Evolutionary conservation across 176 grass and related monocot genomes (phyloP).

Genomic region (Eremochloa ophiuroides): DNA sequence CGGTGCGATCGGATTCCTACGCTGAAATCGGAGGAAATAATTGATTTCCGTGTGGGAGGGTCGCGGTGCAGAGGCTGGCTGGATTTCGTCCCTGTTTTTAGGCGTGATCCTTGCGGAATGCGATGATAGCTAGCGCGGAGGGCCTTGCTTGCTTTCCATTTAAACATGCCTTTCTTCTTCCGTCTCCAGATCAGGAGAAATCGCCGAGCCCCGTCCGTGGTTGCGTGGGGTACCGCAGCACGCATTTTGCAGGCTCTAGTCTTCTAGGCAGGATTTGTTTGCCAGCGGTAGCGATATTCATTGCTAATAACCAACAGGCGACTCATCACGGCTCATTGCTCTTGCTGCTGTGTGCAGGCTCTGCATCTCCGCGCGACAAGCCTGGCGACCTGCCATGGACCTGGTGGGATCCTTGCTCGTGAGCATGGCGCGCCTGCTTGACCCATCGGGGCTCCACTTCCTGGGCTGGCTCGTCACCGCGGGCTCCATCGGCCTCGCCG

Average conservation of each 20-base stretch:
- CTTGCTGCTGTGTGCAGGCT: constrained; percentile 30
- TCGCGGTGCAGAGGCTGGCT: too few relatives aligned
- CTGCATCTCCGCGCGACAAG: neutral
- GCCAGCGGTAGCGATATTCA: neutral
- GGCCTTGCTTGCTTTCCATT: neutral
- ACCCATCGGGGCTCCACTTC: constrained; percentile 38
- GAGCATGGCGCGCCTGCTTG: constrained; percentile 33
- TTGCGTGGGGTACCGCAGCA: neutral
- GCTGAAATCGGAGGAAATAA: neutral
- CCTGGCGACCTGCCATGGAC: constrained; percentile 45
- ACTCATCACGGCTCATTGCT: constrained; percentile 1
- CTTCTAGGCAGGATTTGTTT: neutral
- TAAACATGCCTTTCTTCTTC: neutral
- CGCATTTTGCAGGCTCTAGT: neutral
- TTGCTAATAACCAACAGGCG: neutral
- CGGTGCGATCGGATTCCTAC: neutral
- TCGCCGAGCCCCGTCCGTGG: too few relatives aligned
- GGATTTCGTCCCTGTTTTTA: neutral
- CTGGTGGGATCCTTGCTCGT: constrained; percentile 51
- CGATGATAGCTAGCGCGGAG: neutral
- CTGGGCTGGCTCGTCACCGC: constrained; percentile 60
- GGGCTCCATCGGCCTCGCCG: constrained; percentile 56
- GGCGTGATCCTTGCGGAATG: neutral
- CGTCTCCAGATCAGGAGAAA: neutral
- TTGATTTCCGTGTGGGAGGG: neutral